Base-by-base conservation (phyloP, 208 protist genomes). In the Naegleria fowleri region DNA sequence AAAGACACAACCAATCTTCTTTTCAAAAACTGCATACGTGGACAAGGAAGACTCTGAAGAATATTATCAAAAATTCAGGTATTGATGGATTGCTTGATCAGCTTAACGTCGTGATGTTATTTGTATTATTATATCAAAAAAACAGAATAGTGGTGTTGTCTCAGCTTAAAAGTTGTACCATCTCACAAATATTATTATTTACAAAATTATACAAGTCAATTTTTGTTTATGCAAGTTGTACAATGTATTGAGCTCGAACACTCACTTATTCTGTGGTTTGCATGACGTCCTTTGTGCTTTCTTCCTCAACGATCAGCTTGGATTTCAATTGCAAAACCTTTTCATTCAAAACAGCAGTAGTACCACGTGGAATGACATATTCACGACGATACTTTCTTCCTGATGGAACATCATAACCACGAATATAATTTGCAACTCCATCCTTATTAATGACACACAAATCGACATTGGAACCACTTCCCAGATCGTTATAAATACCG, bases 401-500 rank as follows among this genome's bases (percentile, higher is more conserved):
- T 89, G 96, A 97, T 48, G 93, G 94, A 29, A 51, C 88, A 41
- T 94, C 92, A 52, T 93, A 94, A 84, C 93, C 94, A 89, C 95
- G 90, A n/a, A 95, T 39, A 36, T 92, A 36, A 22, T 94, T 88
- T 15, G 83, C 90, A 48, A 88, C 52, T 5, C 86, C 91, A 79
- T 95, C 93, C 43, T 92, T 90, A 29, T 83, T 94, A 93, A 99
- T 99, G 16, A 99, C 97, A 90, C 96, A 98, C 38, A 99, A 79
- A 94, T 99, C 99, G n/a, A 99, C 98, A 95, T 99, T 99, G 59
- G 96, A 97, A 91, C 99, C 99, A 86, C 97, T 99, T 92, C 99
- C 99, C 13, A 99, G 96, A 94, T 99, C 99, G 95, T 99, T 99
- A 93, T 99, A 99, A 93, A 99, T 99, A 96, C 99, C 99, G 91